Evolutionary conservation across 768 basidiomycete genomes (phyloP), one percentile per base, ranked within the genome.

Genomic region (Lactarius tabidus): DNA sequence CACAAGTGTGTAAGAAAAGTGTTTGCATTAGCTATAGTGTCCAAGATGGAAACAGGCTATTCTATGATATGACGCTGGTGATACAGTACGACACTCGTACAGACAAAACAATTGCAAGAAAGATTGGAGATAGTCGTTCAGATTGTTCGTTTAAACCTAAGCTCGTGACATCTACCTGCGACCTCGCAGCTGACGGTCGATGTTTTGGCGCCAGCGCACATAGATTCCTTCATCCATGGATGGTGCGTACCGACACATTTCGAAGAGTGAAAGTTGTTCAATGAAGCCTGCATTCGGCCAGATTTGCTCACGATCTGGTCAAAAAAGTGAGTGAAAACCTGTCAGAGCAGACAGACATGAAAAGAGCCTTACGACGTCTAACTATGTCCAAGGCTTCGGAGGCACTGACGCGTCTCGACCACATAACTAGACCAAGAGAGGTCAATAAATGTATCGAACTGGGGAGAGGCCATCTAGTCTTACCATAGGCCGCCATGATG

Each of bases 401-500:
- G 5, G 68, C 23, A 31, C 41, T 58, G 61, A 60, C 26, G 5
- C 64, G 69, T 26, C 69, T 60, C 29, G 67, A 69, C 63, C 63
- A 70, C 69, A 70, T 70, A 10, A 70, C 69, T 70, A 38, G 38
- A 20, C 39, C 38, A 48, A 36, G 23, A 51, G 18, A 41, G 23
- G 41, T 39, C 12, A 23, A 33, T 60, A 18, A 63, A 36, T n/a
- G 6, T 20, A 43, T 56, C 20, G 14, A 26, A 2, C 31, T 33
- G 7, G 43, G 18, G 53, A 57, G 51, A 31, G 45, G 5, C 28
- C 4, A 35, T 10, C 0, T 12, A 52, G 29, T 41, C 48, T 23
- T 53, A 70, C 69, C 20, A 59, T 70, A 70, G 35, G 69, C 69
- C n/a, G 69, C 69, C 63, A 70, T 69, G n/a, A 70, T 59, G 23